A percentile compares a stretch with the other conserved stretches of the same genome.
These are phyloP conservation scores for Perilla frutescens DNA, from an alignment of 257 asterid genomes.

Conservation along the genomic window DNA sequence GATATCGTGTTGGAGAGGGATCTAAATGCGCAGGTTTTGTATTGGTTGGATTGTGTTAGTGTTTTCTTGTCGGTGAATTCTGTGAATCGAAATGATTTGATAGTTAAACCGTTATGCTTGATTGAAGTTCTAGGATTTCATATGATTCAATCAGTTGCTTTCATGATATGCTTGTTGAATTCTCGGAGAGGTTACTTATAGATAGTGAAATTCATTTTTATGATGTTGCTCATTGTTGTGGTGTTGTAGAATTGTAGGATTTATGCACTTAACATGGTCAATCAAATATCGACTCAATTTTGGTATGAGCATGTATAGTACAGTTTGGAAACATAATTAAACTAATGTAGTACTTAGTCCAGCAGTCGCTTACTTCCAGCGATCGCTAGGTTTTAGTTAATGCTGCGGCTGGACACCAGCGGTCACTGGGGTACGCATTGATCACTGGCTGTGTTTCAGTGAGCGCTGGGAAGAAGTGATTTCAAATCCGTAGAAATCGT, in stretches of 20 bases:
- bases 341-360: neutral
- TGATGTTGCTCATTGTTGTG: neutral
- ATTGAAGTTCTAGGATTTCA: neutral
- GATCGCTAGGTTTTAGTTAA: too few species aligned
- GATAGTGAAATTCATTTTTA: neutral
- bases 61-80: neutral
- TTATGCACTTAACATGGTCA: neutral
- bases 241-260: neutral
- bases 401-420: too few species aligned
- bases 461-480: too few species aligned
- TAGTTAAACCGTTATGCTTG: neutral
- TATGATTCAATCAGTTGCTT: neutral
- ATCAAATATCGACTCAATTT: neutral
- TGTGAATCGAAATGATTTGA: neutral
- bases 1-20: slow-evolving; percentile 73
- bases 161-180: neutral
- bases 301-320: too few species aligned
- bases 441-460: too few species aligned
- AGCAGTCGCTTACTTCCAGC: too few species aligned
- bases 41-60: slow-evolving; percentile 53
- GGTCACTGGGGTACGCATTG: too few species aligned
- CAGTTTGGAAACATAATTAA: neutral
- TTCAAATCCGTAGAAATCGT: too few species aligned
- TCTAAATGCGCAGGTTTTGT: slow-evolving; percentile 76
- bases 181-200: neutral